Conservation (phyloP, 768 basidiomycete genomes). For the Cubamyces lactineus region DNA sequence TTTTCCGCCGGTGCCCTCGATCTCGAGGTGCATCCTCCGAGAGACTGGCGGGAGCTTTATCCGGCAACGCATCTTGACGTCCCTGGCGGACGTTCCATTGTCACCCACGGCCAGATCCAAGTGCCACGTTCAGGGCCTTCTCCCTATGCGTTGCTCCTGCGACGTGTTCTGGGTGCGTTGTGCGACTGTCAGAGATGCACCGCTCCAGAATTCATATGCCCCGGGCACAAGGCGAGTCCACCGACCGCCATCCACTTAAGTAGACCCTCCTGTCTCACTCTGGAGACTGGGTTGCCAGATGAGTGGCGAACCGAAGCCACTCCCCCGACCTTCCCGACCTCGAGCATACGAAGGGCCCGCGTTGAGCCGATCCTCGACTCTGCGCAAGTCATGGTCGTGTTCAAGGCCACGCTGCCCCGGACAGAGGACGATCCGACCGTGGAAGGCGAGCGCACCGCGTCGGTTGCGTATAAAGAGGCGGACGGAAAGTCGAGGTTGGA, state of each 20-base stretch:
- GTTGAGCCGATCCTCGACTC: slow-evolving; percentile 18
- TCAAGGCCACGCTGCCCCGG: not conserved
- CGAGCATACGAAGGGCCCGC: slow-evolving; percentile 4
- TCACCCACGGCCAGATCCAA: not conserved
- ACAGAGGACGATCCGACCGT: slow-evolving; percentile 4
- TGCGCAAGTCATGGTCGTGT: slow-evolving; percentile 1
- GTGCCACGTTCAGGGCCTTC: not conserved
- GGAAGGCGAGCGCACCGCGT: slow-evolving; percentile 3
- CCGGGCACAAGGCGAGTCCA: not conserved
- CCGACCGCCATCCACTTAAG: slow-evolving; percentile 3
- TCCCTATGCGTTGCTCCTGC: not conserved
- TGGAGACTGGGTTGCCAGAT: slow-evolving; percentile 4
- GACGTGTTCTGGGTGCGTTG: not conserved
- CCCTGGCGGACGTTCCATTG: not conserved
- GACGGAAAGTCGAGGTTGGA: no score
- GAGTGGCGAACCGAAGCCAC: slow-evolving; percentile 6
- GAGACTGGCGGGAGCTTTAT: not conserved
- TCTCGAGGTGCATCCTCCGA: not conserved
- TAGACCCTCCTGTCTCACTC: slow-evolving; percentile 8
- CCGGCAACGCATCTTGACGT: not conserved
- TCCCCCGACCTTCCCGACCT: not conserved
- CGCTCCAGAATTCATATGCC: slow-evolving; percentile 4
- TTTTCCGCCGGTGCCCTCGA: not conserved
- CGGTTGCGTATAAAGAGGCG: slow-evolving; percentile 4
- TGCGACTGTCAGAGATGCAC: slow-evolving; percentile 14